These are phyloP conservation scores for Cercospora sp. DNA, from an alignment of 2,329 filamentous ascomycete genomes.

Conservation along the genomic window DNA sequence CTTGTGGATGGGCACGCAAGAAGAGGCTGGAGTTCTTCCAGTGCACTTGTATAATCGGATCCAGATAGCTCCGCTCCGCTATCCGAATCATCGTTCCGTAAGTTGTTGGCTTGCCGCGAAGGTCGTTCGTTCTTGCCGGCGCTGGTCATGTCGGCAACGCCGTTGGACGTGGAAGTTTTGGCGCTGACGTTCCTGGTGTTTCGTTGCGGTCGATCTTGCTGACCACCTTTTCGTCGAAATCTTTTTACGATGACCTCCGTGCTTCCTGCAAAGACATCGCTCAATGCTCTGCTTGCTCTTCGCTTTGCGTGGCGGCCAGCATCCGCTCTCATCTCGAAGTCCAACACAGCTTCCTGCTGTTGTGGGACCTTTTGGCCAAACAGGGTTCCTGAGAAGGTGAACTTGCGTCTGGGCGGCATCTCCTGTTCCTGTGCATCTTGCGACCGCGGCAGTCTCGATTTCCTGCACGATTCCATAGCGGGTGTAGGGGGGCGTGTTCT, in stretches of 20 bases:
- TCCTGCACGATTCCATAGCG: not conserved
- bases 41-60: not conserved
- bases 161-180: not conserved
- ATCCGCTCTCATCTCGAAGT: not conserved
- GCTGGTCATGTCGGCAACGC: not conserved
- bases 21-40: slow-evolving; percentile 5
- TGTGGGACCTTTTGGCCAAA: not conserved
- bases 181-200: not conserved
- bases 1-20: not conserved
- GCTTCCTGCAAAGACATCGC: not conserved
- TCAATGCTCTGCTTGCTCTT: slow-evolving; percentile 9
- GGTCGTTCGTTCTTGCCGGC: not conserved
- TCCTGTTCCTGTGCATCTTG: not conserved
- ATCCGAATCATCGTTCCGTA: not conserved
- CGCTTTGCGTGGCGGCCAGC: not conserved
- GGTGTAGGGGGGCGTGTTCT: not conserved
- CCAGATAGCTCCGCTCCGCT: not conserved
- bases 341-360: not conserved
- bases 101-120: not conserved
- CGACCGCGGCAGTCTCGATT: not conserved
- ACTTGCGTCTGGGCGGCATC: not conserved
- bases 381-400: not conserved
- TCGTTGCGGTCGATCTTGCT: not conserved
- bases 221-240: not conserved
- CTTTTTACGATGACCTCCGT: not conserved